A percentile compares a stretch with the other conserved stretches of the same genome.
Evolutionary conservation across 257 asterid species (phyloP).

Genomic region (Nicotiana paniculata): DNA sequence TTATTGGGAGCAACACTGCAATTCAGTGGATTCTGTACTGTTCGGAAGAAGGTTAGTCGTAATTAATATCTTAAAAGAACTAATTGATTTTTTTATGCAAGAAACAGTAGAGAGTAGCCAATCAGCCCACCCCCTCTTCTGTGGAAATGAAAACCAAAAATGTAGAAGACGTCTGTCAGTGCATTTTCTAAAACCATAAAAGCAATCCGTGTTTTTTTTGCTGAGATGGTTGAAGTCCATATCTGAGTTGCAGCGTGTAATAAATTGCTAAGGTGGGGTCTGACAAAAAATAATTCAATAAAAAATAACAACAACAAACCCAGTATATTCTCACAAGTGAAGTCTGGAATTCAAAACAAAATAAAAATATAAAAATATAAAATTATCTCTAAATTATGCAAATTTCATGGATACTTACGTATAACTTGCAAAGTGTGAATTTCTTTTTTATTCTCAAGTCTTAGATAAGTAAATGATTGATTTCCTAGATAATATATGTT

Average conservation of each 20-base stretch:
- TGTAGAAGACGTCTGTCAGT: neutral
- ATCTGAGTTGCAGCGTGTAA: neutral
- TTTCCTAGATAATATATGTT: no score
- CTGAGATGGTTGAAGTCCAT: neutral
- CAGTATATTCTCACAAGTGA: no score
- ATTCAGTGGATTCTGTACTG: constrained; percentile 82
- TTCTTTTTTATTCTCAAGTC: no score
- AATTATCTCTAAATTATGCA: no score
- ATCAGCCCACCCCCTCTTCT: neutral
- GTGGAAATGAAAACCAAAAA: neutral
- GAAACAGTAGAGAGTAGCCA: neutral
- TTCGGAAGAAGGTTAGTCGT: constrained; percentile 72
- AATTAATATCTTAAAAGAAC: neutral
- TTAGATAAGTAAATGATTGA: no score
- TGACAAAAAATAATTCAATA: no score
- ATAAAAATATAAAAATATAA: no score
- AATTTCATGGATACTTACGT: no score
- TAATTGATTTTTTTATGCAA: neutral
- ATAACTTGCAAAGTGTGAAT: no score
- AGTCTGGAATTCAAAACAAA: no score
- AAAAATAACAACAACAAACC: no score
- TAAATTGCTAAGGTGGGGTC: no score
- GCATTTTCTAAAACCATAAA: neutral
- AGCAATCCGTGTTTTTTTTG: neutral
- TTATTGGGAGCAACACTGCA: constrained; percentile 92